Evolutionary conservation across 257 asterid genomes (phyloP), one percentile per base, ranked within the genome.

Genomic region (Ilex asprella): DNA sequence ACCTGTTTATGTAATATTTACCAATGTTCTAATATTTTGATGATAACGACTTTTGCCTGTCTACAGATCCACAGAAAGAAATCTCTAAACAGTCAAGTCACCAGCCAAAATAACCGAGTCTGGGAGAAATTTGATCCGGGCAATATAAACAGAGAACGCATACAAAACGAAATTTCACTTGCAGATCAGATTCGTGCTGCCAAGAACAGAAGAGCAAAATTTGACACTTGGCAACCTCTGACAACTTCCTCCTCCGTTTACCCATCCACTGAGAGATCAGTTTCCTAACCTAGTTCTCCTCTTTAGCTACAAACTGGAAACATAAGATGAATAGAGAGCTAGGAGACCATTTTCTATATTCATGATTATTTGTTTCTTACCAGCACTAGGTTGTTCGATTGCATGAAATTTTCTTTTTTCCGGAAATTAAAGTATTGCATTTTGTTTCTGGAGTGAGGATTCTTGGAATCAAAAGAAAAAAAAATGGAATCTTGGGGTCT

Each of bases 171-270:
- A 65, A 66, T 74, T 57, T 73, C 95, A 12, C 82, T 89, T 9
- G 96, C 86, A 14, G 96, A 92, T 70, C 95, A 89, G 82, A 89
- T 92, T 64, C 88, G 80, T 58, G 60, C 63, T 56, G 97, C 96
- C 41, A 92, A 89, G 76, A 75, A 57, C 62, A 82, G 69, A 62
- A 80, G 84, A 73, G 75, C 80, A 3, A 70, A 82, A 72, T 72
- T 61, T 64, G 58, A 71, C 32, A 70, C 74, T 69, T 54, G 68
- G 69, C 65, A 62, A 70, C 62, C 74, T 63, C 60, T 73, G 55
- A 44, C 41, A 27, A 52, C 30, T 61, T 35, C 50, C 10, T 49
- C 71, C 4, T 55, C 66, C 1, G 59, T 15, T 41, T 35, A 27
- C 29, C 29, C 27, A 56, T 47, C 59, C 53, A 9, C 30, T 31